These are phyloP conservation scores for Synchytrium microbalum DNA, from an alignment of 371 early-diverging fungal genomes.

Conservation along the genomic window DNA sequence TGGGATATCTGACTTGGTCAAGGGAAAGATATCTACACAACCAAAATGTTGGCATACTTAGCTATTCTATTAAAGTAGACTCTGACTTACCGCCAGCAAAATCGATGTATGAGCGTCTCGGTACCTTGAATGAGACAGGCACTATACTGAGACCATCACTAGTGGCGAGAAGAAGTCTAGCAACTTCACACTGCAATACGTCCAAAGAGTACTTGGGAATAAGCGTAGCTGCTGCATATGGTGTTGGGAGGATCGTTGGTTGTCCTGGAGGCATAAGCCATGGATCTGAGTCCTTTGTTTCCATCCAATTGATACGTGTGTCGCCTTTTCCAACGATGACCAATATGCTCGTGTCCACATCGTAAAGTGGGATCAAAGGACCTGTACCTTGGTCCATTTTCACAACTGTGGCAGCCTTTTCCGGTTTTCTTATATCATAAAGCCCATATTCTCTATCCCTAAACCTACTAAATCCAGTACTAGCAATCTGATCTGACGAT, in stretches of 20 bases:
- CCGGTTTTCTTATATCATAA: conserved; percentile 61
- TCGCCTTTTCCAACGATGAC: conserved; percentile 61
- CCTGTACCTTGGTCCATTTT: conserved; percentile 58
- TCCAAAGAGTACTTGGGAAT: conserved; percentile 59
- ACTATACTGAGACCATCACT: conserved; percentile 44
- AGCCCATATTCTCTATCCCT: conserved; percentile 54
- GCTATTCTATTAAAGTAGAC: too few relatives aligned
- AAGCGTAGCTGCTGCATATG: conserved; percentile 47
- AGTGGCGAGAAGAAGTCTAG: conserved; percentile 49
- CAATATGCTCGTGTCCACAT: conserved; percentile 65
- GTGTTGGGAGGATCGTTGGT: too few relatives aligned
- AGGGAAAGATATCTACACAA: conserved; percentile 72
- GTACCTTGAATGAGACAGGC: conserved; percentile 58
- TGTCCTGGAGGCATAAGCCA: conserved; percentile 26
- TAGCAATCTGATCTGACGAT: conserved; percentile 48
- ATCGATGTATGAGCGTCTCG: conserved; percentile 32
- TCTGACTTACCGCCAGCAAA: too few relatives aligned
- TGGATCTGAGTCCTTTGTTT: conserved; percentile 39
- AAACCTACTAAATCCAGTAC: conserved; percentile 60
- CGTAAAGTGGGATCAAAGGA: conserved; percentile 58
- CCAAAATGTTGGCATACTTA: too few relatives aligned
- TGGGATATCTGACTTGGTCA: conserved; percentile 50
- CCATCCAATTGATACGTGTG: conserved; percentile 54
- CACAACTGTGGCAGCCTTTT: conserved; percentile 41
- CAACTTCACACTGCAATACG: conserved; percentile 72